Base-by-base conservation (phyloP, 257 asterid genomes). In the Nicotiana paniculata region DNA sequence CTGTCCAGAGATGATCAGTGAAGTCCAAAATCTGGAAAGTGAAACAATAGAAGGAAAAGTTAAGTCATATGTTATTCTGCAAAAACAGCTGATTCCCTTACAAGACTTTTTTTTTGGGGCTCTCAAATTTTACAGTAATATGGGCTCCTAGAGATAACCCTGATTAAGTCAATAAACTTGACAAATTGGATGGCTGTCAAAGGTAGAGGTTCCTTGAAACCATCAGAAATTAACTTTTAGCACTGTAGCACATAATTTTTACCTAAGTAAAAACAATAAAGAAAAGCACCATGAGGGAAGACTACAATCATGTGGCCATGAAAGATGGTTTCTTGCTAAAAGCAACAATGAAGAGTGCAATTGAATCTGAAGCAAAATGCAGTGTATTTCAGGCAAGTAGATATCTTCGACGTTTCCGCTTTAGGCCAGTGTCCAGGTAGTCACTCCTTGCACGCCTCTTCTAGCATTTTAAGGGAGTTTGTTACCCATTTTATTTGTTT, bases 1-100 rank as follows among this genome's bases (percentile, higher is more conserved):
- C 99, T 33, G 97, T 94, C 99, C 99, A 96, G 76, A 96, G 93
- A 89, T 96, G 99, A 88, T 96, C 99, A 1, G 95, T 96, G 91
- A 93, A 91, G 89, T 93, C 99, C 89, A 96, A 35, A 81, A 91
- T 85, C 99, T 96, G 87, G 78, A 77, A 84, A 80, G 48, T 16
- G 28, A 75, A 77, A 35, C 53, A 54, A 84, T 17, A 77, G 79
- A 81, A 63, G 15, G 79, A 83, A 67, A 77, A 65, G 35, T 39
- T 39, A 53, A 66, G 62, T 6, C 83, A n/a, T 28, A 54, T 12
- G 6, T 5, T 66, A 21, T 5, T 61, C 67, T 61, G 1, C 7
- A 58, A 59, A 51, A 61, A 21, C 67, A 61, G 33, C 16, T 61
- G 80, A 35, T 48, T 51, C 18, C 79, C 61, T 32, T 74, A 7